Percentiles rank a stretch among this genome's conserved stretches.
Conservation (phyloP, 208 protist species). For the Acanthamoeba culbertsoni region DNA sequence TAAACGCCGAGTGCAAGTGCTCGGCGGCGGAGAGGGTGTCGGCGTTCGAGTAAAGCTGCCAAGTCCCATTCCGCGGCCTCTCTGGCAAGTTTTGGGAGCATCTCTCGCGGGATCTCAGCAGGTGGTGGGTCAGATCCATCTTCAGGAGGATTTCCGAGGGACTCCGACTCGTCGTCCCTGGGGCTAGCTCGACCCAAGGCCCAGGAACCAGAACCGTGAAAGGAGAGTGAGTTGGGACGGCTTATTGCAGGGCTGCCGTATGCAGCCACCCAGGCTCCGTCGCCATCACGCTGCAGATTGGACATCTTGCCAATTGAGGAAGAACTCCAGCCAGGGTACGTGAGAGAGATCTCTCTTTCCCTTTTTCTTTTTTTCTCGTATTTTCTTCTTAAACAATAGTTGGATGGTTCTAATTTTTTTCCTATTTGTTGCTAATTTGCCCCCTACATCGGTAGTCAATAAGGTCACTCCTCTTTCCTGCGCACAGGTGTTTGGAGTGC, state of each 20-base stretch:
- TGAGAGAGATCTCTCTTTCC: neutral
- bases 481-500: neutral
- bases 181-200: neutral
- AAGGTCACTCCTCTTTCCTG: neutral
- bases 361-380: neutral
- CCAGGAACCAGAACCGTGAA: neutral
- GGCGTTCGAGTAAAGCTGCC: neutral
- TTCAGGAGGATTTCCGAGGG: too few species aligned
- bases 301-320: neutral
- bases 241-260: slow-evolving; percentile 48
- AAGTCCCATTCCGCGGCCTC: slow-evolving; percentile 49
- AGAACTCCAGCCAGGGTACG: too few species aligned
- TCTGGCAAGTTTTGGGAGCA: slow-evolving; percentile 25
- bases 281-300: neutral
- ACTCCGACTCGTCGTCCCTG: neutral
- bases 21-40: neutral
- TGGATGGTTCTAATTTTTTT: neutral
- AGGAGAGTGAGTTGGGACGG: slow-evolving; percentile 4
- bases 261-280: slow-evolving; percentile 38
- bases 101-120: neutral
- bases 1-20: neutral
- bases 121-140: slow-evolving; percentile 9
- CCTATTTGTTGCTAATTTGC: too few species aligned
- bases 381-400: too few species aligned
- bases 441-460: neutral